phyloP scores from a whole-genome alignment of 106 monocot species.

The Iris macrosiphon region DNA sequence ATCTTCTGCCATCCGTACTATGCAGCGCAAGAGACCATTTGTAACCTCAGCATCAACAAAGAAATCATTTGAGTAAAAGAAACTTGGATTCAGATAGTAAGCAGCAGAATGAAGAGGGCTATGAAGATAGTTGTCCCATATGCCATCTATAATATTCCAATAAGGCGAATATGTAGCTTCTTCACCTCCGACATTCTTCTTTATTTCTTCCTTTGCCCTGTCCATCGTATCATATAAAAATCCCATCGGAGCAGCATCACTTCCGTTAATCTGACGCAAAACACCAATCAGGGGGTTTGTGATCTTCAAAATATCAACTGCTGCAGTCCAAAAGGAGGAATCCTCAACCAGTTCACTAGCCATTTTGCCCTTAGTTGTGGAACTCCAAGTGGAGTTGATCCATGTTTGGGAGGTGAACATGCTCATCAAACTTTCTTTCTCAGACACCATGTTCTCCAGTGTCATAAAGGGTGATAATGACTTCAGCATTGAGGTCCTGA shows the following conservation, averaged over 20 bases:
- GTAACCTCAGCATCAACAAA: slow-evolving; percentile 63
- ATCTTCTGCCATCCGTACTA: slow-evolving; percentile 34
- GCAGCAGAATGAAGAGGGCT: slow-evolving; percentile 66
- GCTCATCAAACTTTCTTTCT: slow-evolving; percentile 44
- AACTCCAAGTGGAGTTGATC: slow-evolving; percentile 39
- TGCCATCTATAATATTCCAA: slow-evolving; percentile 61
- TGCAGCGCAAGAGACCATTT: slow-evolving; percentile 48
- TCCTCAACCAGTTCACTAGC: slow-evolving; percentile 35
- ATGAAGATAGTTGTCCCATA: slow-evolving; percentile 77
- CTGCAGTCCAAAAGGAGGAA: slow-evolving; percentile 58
- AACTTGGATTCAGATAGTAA: slow-evolving; percentile 63
- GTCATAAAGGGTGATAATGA: slow-evolving; percentile 44
- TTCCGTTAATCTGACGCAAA: slow-evolving; percentile 28
- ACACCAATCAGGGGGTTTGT: slow-evolving; percentile 50
- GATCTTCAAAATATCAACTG: slow-evolving; percentile 40
- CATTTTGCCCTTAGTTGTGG: slow-evolving; percentile 26
- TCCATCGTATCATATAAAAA: slow-evolving; percentile 83
- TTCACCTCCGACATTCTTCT: slow-evolving; percentile 35
- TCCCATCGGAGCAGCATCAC: slow-evolving; percentile 46
- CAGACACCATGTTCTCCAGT: slow-evolving; percentile 37
- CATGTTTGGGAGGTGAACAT: slow-evolving; percentile 54
- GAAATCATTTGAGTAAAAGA: slow-evolving; percentile 57
- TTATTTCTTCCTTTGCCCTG: slow-evolving; percentile 62
- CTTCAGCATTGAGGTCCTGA: slow-evolving; percentile 35
- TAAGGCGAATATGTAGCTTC: slow-evolving; percentile 30